Percentiles rank a stretch among this genome's conserved stretches.
These are phyloP conservation scores for Malbranchea zuffiana DNA, from an alignment of 2,329 filamentous ascomycete species.

Conservation along the genomic window DNA sequence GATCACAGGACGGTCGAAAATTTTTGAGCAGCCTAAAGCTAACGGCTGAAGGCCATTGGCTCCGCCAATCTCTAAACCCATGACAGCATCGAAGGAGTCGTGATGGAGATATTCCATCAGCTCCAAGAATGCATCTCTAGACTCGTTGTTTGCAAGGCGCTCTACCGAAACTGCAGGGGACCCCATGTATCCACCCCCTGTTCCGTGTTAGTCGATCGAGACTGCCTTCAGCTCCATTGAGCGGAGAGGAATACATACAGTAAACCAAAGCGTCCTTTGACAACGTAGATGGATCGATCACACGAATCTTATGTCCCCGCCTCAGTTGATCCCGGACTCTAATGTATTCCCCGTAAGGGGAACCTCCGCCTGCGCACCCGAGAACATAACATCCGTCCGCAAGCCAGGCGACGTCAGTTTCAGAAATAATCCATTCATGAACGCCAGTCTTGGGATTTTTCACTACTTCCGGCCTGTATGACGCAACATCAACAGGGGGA, in stretches of 20 bases:
- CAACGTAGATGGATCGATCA: slow-evolving; percentile 35
- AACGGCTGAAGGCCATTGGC: slow-evolving; percentile 52
- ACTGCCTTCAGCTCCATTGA: slow-evolving; percentile 33
- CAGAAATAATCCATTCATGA: slow-evolving; percentile 34
- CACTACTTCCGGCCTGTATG: slow-evolving; percentile 35
- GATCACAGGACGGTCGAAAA: slow-evolving; percentile 40
- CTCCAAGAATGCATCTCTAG: slow-evolving; percentile 33
- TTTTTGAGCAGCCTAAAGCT: slow-evolving; percentile 44
- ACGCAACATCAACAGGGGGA: slow-evolving; percentile 20
- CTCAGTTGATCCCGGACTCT: slow-evolving; percentile 33
- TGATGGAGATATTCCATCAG: slow-evolving; percentile 43
- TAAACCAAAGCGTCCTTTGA: slow-evolving; percentile 37
- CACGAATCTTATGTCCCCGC: slow-evolving; percentile 30
- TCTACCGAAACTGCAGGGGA: slow-evolving; percentile 52
- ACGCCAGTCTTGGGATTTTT: slow-evolving; percentile 18
- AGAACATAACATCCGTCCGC: slow-evolving; percentile 40
- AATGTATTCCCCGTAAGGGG: slow-evolving; percentile 37
- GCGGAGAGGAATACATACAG: slow-evolving; percentile 37
- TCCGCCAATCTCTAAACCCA: slow-evolving; percentile 57
- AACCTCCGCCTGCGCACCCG: slow-evolving; percentile 40
- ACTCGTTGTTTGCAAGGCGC: slow-evolving; percentile 48
- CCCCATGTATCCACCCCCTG: slow-evolving; percentile 47
- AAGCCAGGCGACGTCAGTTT: slow-evolving; percentile 38
- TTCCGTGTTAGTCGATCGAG: slow-evolving; percentile 17
- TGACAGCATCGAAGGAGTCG: slow-evolving; percentile 44